Evolutionary conservation across 768 basidiomycete genomes (phyloP).

Genomic region (Boletus vermiculosoides): DNA sequence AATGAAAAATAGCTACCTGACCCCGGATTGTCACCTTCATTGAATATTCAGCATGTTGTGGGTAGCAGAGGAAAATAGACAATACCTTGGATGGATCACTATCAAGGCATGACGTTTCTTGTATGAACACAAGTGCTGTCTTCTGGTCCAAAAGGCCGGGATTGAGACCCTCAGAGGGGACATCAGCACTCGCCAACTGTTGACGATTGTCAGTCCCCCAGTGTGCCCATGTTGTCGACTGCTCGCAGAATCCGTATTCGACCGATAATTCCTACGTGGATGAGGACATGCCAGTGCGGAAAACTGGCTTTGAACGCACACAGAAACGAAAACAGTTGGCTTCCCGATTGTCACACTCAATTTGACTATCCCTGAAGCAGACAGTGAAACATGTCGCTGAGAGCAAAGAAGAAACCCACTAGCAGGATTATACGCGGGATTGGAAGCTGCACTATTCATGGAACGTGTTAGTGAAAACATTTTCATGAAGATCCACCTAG

Average conservation of each 20-base stretch:
- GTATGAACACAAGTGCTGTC: constrained; percentile 56
- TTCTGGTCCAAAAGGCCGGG: constrained; percentile 61
- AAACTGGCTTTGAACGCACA: constrained; percentile 2
- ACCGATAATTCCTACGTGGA: constrained; percentile 13
- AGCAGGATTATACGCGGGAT: constrained; percentile 14
- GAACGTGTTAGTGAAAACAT: not conserved
- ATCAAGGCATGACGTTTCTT: constrained; percentile 65
- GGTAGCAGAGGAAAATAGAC: not conserved
- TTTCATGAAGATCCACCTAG: not conserved
- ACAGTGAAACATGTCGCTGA: not conserved
- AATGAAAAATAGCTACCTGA: constrained; percentile 8
- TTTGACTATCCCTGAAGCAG: constrained; percentile 11
- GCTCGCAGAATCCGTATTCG: constrained; percentile 20
- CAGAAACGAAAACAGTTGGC: constrained; percentile 18
- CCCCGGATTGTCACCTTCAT: constrained; percentile 22
- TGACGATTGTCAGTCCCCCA: constrained; percentile 9
- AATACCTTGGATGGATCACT: constrained; percentile 56
- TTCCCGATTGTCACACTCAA: constrained; percentile 8
- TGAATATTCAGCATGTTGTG: not conserved
- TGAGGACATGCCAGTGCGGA: not conserved
- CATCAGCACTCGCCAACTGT: constrained; percentile 46
- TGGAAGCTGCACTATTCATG: constrained; percentile 13
- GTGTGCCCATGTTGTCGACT: too few relatives aligned
- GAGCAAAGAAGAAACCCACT: constrained; percentile 2
- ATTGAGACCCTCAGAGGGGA: constrained; percentile 51